Evolutionary conservation across 2,329 filamentous ascomycete genomes (phyloP).

Genomic region (Teratosphaeria epicoccoides): DNA sequence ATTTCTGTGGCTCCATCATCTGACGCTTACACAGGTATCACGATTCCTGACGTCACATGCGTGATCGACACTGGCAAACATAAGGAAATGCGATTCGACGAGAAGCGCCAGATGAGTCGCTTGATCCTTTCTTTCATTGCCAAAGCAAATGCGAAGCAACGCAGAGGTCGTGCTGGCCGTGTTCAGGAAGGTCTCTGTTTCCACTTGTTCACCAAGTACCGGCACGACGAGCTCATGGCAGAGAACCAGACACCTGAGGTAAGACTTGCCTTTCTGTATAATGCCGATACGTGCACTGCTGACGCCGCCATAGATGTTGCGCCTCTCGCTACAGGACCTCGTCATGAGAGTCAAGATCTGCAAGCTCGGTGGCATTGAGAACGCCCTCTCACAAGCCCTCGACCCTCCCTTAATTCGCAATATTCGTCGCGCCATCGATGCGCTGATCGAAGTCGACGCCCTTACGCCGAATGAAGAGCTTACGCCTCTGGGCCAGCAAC

Average conservation of each 20-base stretch:
- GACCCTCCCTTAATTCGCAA: conserved; percentile 88
- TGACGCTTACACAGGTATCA: conserved; percentile 54
- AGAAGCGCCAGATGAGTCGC: conserved; percentile 78
- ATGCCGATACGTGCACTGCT: not conserved
- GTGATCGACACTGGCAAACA: conserved; percentile 96
- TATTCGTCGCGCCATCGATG: conserved; percentile 83
- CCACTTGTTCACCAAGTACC: conserved; percentile 83
- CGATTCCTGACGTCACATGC: conserved; percentile 93
- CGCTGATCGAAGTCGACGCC: conserved; percentile 84
- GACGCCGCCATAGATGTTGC: conserved; percentile 54
- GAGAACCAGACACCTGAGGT: conserved; percentile 85
- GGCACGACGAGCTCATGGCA: conserved; percentile 72
- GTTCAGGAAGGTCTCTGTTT: conserved; percentile 93
- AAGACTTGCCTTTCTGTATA: not conserved
- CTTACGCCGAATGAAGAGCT: conserved; percentile 72
- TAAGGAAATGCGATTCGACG: conserved; percentile 94
- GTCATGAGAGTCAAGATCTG: conserved; percentile 96
- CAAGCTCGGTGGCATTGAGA: conserved; percentile 85
- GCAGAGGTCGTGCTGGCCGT: conserved; percentile 84
- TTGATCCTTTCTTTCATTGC: conserved; percentile 94
- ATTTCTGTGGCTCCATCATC: not conserved
- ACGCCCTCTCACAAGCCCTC: conserved; percentile 75
- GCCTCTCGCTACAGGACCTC: conserved; percentile 84
- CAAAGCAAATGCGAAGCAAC: conserved; percentile 87
- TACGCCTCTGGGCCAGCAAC: conserved; percentile 73